Conservation (phyloP, 1,284 basidiomycete genomes). For the Leccinum pachyderme region DNA sequence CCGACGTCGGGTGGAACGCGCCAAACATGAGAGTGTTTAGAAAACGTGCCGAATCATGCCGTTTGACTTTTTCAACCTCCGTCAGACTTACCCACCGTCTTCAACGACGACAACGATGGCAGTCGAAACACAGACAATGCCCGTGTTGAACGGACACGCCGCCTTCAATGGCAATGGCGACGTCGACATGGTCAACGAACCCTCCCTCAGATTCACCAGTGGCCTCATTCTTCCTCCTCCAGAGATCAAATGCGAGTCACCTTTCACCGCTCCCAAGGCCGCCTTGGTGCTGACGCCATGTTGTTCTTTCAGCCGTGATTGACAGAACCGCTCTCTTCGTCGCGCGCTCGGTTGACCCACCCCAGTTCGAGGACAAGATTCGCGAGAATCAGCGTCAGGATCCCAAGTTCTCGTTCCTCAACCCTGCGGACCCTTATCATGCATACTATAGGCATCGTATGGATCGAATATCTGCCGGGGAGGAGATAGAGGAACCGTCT, state of each 20-base stretch:
- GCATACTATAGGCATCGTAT: conserved; percentile 92
- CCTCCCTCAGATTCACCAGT: conserved; percentile 61
- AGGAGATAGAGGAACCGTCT: conserved; percentile 60
- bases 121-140: conserved; percentile 39
- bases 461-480: conserved; percentile 73
- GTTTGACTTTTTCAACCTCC: conserved; percentile 28
- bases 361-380: conserved; percentile 93
- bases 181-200: conserved; percentile 41
- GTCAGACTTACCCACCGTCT: conserved; percentile 11
- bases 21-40: conserved; percentile 53
- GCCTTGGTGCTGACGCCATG: conserved; percentile 8
- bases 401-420: conserved; percentile 96
- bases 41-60: conserved; percentile 23
- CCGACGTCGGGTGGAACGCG: conserved; percentile 68
- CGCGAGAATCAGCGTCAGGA: conserved; percentile 91
- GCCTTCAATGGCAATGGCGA: conserved; percentile 40
- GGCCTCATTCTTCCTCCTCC: conserved; percentile 91
- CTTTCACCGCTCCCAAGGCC: conserved; percentile 3
- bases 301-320: conserved; percentile 73
- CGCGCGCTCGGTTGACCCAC: conserved; percentile 85
- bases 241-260: conserved; percentile 81
- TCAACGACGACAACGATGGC: conserved; percentile 34
- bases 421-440: conserved; percentile 93
- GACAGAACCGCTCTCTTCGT: conserved; percentile 96
- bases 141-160: conserved; percentile 38